These are phyloP conservation scores for Umbelopsis isabellina DNA, from an alignment of 192 early-diverging fungal species.

Conservation along the genomic window DNA sequence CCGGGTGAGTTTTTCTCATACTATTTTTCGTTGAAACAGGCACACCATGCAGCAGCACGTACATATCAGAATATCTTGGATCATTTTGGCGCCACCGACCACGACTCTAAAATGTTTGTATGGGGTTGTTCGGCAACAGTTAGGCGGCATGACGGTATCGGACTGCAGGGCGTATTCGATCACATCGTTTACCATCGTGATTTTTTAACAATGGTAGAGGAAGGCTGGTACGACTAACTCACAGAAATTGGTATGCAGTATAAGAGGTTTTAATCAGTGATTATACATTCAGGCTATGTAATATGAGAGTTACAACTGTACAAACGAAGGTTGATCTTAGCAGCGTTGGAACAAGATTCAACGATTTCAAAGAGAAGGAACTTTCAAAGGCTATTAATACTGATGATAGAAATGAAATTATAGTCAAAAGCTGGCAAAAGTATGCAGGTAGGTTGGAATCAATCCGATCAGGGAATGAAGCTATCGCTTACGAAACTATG, in stretches of 20 bases:
- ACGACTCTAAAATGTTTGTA: conserved; percentile 64
- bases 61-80: conserved; percentile 74
- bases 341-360: conserved; percentile 46
- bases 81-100: conserved; percentile 61
- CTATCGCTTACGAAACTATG: neutral
- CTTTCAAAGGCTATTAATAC: conserved; percentile 66
- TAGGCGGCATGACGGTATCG: conserved; percentile 80
- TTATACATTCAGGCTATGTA: conserved; percentile 56
- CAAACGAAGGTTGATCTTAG: conserved; percentile 60
- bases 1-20: neutral
- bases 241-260: neutral
- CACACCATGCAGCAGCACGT: conserved; percentile 87
- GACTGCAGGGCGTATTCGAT: conserved; percentile 71
- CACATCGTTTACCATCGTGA: conserved; percentile 72
- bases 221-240: conserved; percentile 60
- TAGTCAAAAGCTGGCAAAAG: conserved; percentile 67
- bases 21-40: conserved; percentile 43
- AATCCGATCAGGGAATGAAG: neutral
- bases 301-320: conserved; percentile 66
- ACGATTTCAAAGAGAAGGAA: conserved; percentile 65
- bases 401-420: conserved; percentile 54
- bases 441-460: conserved; percentile 42
- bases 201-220: conserved; percentile 83
- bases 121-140: conserved; percentile 96
- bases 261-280: neutral